Percentiles rank a stretch among this genome's conserved stretches.
Conservation (phyloP, 1,284 basidiomycete species). For the Phlebopus sp. region DNA sequence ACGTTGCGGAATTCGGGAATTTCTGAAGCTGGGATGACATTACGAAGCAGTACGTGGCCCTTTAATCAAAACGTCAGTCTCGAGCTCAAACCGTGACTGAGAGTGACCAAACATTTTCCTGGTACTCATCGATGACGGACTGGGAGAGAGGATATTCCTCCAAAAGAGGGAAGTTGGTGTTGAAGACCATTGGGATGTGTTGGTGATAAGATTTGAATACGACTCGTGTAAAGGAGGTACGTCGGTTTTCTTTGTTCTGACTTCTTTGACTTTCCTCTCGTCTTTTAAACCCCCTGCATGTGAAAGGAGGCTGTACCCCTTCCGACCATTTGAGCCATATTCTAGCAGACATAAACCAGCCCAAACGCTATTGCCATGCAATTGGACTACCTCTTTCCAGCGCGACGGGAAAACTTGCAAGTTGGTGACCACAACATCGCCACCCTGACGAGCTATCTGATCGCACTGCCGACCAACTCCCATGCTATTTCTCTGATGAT, state of each 20-base stretch:
- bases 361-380: neutral
- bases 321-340: neutral
- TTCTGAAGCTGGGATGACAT: neutral
- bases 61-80: neutral
- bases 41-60: constrained; percentile 1
- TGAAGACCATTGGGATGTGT: constrained; percentile 1
- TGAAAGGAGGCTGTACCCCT: neutral
- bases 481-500: too few species aligned
- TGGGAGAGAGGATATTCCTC: constrained; percentile 4
- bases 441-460: too few species aligned
- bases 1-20: constrained; percentile 1
- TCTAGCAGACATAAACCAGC: neutral
- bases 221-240: neutral
- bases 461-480: too few species aligned
- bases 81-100: neutral
- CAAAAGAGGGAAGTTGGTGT: neutral
- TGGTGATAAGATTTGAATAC: neutral
- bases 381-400: neutral
- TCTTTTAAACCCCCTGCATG: neutral
- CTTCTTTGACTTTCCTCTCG: neutral
- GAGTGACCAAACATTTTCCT: neutral
- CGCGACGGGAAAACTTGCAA: too few species aligned
- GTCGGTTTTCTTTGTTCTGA: neutral
- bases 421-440: too few species aligned
- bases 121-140: neutral